Conservation (phyloP, 2,329 filamentous ascomycete species). For the Dryadomyces sulphureus region DNA sequence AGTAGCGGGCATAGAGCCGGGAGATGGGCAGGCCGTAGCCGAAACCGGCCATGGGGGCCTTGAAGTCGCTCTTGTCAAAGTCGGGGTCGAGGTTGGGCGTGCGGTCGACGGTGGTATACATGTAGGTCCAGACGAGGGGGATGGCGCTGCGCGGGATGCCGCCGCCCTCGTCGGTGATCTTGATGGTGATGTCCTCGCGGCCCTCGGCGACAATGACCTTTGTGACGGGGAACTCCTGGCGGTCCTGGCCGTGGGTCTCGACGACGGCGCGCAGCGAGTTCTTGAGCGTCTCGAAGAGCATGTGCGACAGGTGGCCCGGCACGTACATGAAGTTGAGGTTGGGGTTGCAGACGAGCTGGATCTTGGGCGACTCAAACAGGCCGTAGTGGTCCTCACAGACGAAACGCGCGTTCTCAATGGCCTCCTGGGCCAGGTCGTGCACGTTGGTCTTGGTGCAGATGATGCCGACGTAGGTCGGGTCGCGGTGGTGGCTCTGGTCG, state of each 20-base stretch:
- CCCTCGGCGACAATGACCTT: constrained; percentile 97
- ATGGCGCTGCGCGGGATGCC: constrained; percentile 89
- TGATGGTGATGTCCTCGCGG: constrained; percentile 98
- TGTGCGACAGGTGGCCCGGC: constrained; percentile 94
- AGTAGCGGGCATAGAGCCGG: constrained; percentile 87
- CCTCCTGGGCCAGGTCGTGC: constrained; percentile 83
- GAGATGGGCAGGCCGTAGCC: constrained; percentile 96
- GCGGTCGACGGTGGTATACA: constrained; percentile 97
- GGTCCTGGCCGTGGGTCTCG: constrained; percentile 86
- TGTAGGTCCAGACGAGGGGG: constrained; percentile 98
- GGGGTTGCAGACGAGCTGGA: constrained; percentile 90
- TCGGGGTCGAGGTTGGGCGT: constrained; percentile 92
- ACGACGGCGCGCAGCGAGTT: constrained; percentile 96
- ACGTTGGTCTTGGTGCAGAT: constrained; percentile 99
- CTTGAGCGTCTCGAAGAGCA: constrained; percentile 98
- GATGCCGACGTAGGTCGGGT: constrained; percentile 92
- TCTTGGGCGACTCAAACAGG: constrained; percentile 88
- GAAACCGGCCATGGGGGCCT: constrained; percentile 97
- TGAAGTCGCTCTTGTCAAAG: constrained; percentile 98
- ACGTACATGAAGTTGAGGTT: constrained; percentile 99
- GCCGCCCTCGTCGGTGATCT: constrained; percentile 91
- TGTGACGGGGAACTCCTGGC: constrained; percentile 89
- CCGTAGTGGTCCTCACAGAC: constrained; percentile 98
- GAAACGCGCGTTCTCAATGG: constrained; percentile 97
- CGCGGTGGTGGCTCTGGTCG: constrained; percentile 76